A percentile compares a stretch with the other conserved stretches of the same genome.
These are phyloP conservation scores for Flaveria trinervia DNA, from an alignment of 129 eudicot species.

Conservation along the genomic window DNA sequence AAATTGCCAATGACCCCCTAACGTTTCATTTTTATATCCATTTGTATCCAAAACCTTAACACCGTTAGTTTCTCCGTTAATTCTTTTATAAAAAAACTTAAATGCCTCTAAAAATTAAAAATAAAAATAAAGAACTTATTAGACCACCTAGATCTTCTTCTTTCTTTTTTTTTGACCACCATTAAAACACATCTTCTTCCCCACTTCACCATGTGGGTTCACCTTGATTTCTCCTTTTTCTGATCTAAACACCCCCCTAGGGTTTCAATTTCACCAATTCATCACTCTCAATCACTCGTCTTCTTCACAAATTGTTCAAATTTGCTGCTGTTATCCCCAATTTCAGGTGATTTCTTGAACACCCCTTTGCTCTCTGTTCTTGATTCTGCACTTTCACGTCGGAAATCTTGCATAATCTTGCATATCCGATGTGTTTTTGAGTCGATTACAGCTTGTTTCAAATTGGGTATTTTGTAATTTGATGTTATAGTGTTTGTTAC, in stretches of 20 bases:
- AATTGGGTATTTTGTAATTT: background rate
- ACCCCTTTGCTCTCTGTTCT: background rate
- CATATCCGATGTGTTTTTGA: conserved; percentile 10
- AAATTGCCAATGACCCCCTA: too few relatives aligned
- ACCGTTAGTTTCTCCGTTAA: too few relatives aligned
- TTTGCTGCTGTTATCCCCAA: conserved; percentile 10
- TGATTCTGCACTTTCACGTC: too few relatives aligned
- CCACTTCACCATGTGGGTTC: conserved; percentile 17
- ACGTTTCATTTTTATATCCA: too few relatives aligned
- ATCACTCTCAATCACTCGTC: background rate
- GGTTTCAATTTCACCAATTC: conserved; percentile 29
- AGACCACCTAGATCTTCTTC: too few relatives aligned
- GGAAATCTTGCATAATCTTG: too few relatives aligned
- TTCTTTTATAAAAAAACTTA: too few relatives aligned
- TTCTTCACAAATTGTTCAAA: background rate
- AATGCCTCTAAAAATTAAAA: too few relatives aligned
- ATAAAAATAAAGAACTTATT: too few relatives aligned
- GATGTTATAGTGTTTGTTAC: conserved; percentile 16
- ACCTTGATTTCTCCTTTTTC: background rate
- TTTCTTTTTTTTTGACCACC: too few relatives aligned
- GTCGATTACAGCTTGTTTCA: background rate
- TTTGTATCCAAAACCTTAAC: too few relatives aligned
- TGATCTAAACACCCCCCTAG: conserved; percentile 35
- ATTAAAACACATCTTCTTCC: too few relatives aligned
- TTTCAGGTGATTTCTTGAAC: conserved; percentile 20